phyloP scores from a whole-genome alignment of 768 basidiomycete genomes.

The Russula virescens region DNA sequence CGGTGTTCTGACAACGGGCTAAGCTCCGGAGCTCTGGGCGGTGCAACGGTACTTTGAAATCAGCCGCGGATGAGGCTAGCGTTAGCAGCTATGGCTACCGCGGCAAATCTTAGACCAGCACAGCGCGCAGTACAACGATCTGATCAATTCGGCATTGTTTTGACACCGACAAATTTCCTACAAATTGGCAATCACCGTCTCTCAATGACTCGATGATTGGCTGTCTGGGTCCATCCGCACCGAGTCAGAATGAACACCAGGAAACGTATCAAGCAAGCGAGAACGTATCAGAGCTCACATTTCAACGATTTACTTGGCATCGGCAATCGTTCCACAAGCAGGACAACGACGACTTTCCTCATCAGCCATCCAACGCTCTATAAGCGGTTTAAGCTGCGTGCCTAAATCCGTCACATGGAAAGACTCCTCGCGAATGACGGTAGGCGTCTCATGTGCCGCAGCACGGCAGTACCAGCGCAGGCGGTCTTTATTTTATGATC shows the following conservation, averaged over 20 bases:
- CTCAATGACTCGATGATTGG: background rate
- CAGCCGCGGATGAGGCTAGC: no score
- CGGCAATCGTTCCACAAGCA: conserved; percentile 60
- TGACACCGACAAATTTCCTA: background rate
- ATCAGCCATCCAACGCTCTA: conserved; percentile 73
- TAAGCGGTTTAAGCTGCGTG: conserved; percentile 88
- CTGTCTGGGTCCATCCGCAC: background rate
- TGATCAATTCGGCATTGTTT: background rate
- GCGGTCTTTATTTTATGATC: conserved; percentile 53
- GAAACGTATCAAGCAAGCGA: background rate
- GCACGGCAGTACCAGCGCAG: conserved; percentile 90
- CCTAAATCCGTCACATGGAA: conserved; percentile 91
- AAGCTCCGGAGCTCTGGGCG: no score
- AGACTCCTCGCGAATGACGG: conserved; percentile 75
- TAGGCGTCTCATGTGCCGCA: conserved; percentile 51
- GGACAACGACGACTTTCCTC: conserved; percentile 62
- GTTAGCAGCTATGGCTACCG: no score
- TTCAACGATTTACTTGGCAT: conserved; percentile 39
- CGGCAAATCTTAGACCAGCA: background rate
- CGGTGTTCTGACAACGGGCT: no score
- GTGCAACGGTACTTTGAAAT: no score
- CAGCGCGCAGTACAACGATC: background rate
- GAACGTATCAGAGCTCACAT: background rate
- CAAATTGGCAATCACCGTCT: background rate
- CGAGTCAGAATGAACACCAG: background rate